phyloP scores from a whole-genome alignment of 1,139 yeast species.

The Geotrichum fermentans region DNA sequence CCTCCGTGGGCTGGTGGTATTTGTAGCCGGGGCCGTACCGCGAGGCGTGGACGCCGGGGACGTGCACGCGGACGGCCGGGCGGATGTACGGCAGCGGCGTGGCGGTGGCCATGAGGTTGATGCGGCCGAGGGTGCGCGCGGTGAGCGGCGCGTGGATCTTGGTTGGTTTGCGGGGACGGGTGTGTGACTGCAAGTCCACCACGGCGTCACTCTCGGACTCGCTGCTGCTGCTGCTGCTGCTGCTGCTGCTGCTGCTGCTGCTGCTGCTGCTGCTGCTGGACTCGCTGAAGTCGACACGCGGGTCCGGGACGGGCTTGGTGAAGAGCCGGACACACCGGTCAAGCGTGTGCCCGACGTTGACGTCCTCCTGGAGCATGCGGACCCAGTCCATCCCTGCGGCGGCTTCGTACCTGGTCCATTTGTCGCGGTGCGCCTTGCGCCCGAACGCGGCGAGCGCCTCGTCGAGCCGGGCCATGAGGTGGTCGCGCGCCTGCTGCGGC shows the following conservation, averaged over 20 bases:
- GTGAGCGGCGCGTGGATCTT: background rate
- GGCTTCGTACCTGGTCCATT: background rate
- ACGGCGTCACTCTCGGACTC: slow-evolving; percentile 1
- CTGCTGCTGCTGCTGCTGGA: background rate
- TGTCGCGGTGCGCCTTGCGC: slow-evolving; percentile 3
- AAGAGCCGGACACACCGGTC: slow-evolving; percentile 26
- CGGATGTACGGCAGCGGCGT: slow-evolving; percentile 7
- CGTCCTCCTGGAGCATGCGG: slow-evolving; percentile 21
- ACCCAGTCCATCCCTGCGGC: slow-evolving; percentile 21
- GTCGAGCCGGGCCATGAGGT: slow-evolving; percentile 20
- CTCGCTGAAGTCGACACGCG: slow-evolving; percentile 6
- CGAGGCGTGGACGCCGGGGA: too few relatives aligned
- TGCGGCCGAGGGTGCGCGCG: background rate
- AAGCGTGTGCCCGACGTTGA: slow-evolving; percentile 21
- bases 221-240: slow-evolving; percentile 1
- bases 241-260: background rate
- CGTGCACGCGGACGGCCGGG: slow-evolving; percentile 5
- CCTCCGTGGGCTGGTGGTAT: too few relatives aligned
- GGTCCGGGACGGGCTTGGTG: slow-evolving; percentile 15
- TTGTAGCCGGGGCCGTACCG: too few relatives aligned
- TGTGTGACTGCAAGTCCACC: background rate
- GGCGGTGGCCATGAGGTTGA: slow-evolving; percentile 6
- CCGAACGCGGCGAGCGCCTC: slow-evolving; percentile 15
- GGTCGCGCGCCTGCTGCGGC: slow-evolving; percentile 23
- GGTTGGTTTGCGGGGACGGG: background rate